Conservation (phyloP, 805 yeast species). For the Monosporozyma solicola region DNA sequence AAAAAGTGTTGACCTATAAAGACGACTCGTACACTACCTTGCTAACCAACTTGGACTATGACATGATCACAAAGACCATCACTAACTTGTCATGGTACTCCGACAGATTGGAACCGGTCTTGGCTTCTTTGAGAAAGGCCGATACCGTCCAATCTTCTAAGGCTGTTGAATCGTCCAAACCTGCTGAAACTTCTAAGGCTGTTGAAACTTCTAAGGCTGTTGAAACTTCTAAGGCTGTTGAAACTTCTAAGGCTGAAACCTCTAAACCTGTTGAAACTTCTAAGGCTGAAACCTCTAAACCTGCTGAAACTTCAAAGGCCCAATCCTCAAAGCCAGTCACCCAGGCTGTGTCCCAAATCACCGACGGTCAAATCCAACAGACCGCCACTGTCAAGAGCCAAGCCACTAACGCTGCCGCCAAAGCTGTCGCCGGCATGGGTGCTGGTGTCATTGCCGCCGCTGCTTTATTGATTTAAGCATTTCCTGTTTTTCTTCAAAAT, state of each 20-base stretch:
- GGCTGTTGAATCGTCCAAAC: conserved; percentile 3
- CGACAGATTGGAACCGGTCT: conserved; percentile 16
- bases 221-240: background rate
- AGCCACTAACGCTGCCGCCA: conserved; percentile 5
- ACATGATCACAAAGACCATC: conserved; percentile 21
- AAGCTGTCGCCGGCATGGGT: conserved; percentile 4
- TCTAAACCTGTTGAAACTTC: background rate
- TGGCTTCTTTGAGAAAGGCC: conserved; percentile 6
- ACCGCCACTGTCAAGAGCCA: conserved; percentile 1
- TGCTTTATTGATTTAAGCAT: conserved; percentile 9
- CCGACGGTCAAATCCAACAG: conserved; percentile 8
- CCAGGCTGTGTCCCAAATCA: conserved; percentile 6
- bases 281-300: conserved; percentile 1
- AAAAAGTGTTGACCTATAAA: conserved; percentile 26
- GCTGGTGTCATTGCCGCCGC: conserved; percentile 9
- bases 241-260: conserved; percentile 2
- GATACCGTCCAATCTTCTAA: conserved; percentile 3
- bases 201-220: conserved; percentile 3
- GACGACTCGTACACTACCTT: conserved; percentile 30
- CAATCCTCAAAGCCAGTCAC: conserved; percentile 5
- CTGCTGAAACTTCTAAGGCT: conserved; percentile 3
- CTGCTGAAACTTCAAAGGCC: conserved; percentile 2
- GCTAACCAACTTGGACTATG: conserved; percentile 20
- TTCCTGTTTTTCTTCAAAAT: background rate
- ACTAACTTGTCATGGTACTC: conserved; percentile 30